phyloP scores from a whole-genome alignment of 495 filamentous ascomycete species.

The Penicillium samsonianum region DNA sequence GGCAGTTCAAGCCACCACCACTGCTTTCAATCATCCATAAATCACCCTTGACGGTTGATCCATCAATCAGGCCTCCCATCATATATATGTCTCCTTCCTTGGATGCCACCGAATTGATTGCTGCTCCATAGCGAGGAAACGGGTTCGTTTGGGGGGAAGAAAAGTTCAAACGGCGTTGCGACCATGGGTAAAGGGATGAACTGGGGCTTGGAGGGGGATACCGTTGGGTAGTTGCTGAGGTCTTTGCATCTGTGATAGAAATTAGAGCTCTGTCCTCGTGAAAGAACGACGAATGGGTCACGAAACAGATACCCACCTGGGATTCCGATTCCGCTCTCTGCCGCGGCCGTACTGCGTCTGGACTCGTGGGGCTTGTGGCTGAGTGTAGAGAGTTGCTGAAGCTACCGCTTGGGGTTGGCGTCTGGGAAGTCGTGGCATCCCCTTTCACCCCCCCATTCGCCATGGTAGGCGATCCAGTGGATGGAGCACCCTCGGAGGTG shows the following conservation, averaged over 20 bases:
- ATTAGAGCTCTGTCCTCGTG: not conserved
- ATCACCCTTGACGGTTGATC: slow-evolving; percentile 92
- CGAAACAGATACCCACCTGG: slow-evolving; percentile 41
- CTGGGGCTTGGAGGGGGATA: slow-evolving; percentile 45
- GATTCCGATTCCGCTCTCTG: slow-evolving; percentile 53
- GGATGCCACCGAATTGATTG: slow-evolving; percentile 86
- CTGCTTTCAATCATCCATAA: slow-evolving; percentile 97
- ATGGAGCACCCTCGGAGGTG: slow-evolving; percentile 46
- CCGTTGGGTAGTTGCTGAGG: slow-evolving; percentile 37
- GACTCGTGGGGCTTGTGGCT: slow-evolving; percentile 50
- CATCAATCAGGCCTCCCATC: slow-evolving; percentile 95
- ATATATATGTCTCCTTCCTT: slow-evolving; percentile 98
- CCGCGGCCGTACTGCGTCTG: slow-evolving; percentile 53
- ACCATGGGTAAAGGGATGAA: slow-evolving; percentile 89
- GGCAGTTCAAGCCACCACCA: slow-evolving; percentile 78
- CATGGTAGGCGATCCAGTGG: slow-evolving; percentile 28
- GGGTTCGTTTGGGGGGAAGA: slow-evolving; percentile 79
- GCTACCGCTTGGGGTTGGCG: slow-evolving; percentile 62
- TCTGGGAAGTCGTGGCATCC: slow-evolving; percentile 45
- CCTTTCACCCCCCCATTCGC: slow-evolving; percentile 45
- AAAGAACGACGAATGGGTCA: not conserved
- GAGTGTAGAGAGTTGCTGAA: slow-evolving; percentile 66
- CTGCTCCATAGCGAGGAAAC: slow-evolving; percentile 96
- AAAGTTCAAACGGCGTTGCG: slow-evolving; percentile 83
- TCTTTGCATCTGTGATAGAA: slow-evolving; percentile 32